Base-by-base conservation (phyloP, 495 filamentous ascomycete genomes). In the Aspergillus cavernicola region DNA sequence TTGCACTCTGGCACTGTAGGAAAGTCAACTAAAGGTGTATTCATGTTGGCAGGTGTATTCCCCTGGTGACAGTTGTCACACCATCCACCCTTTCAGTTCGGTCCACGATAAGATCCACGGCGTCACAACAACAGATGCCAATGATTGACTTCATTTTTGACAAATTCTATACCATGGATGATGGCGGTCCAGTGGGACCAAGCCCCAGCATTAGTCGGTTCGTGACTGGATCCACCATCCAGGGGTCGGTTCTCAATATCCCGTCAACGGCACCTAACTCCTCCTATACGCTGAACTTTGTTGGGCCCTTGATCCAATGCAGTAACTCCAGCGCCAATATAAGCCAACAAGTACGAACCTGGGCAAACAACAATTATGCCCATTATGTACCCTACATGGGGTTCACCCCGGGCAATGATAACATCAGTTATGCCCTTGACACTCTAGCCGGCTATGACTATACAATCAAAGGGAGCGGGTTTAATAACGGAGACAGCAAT, bases 191-290 rank as follows among this genome's bases (percentile, higher is more conserved):
- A 18, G 20, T 19, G 0, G 35, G 8, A 4, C 46, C 33, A 7
- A 39, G 20, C 6, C 16, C 7, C 3, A 37, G 13, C 24, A 8
- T 39, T 2, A 28, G 20, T 1, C 46, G 46, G 15, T 19, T 39
- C 9, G 20, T 50, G 3, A 38, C 23, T 2, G 23, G 35, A 0
- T 7, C 22, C 7, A 19, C 18, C 1, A 29, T 50, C n/a, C 46
- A 39, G 15, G 46, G 46, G 2, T 28, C 46, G 7, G 23, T 50
- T 24, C 33, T n/a, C 33, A 28, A 15, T 10, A 16, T 50, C 23
- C 23, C 46, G n/a, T 33, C 33, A 19, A 33, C 46, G 6, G 46
- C 46, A 1, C 46, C 46, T 16, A 50, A 50, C 19, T 38, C 46
- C 1, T 50, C 46, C 6, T 50, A 50, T 29, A 29, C 46, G 1